phyloP scores from a whole-genome alignment of 148 eudicot genomes.

The Chenopodium suecicum region DNA sequence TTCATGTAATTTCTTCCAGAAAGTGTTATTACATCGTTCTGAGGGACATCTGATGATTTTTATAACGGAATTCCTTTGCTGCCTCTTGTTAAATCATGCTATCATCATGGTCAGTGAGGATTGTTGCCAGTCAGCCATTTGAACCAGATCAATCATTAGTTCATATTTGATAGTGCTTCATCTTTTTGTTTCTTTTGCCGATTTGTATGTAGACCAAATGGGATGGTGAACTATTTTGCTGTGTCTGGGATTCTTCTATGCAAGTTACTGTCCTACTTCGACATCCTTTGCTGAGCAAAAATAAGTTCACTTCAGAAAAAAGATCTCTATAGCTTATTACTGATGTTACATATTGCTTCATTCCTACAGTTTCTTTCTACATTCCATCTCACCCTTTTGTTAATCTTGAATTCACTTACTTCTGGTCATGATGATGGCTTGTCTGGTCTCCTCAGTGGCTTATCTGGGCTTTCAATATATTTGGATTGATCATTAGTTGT shows the following conservation, averaged over 20 bases:
- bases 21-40: constrained; percentile 32
- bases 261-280: constrained; percentile 35
- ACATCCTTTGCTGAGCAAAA: constrained; percentile 37
- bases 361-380: constrained; percentile 37
- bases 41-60: constrained; percentile 29
- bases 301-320: constrained; percentile 47
- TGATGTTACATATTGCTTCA: constrained; percentile 40
- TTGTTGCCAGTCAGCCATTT: constrained; percentile 32
- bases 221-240: constrained; percentile 42
- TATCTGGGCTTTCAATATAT: constrained; percentile 41
- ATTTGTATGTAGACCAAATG: constrained; percentile 34
- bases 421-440: constrained; percentile 36
- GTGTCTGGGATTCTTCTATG: constrained; percentile 37
- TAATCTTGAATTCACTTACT: constrained; percentile 32
- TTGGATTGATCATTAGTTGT: constrained; percentile 47
- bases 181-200: constrained; percentile 40
- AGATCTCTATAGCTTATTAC: constrained; percentile 46
- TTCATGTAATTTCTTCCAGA: constrained; percentile 22
- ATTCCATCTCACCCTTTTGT: constrained; percentile 35
- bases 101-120: constrained; percentile 31
- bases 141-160: constrained; percentile 29
- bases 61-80: constrained; percentile 27
- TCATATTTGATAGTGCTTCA: constrained; percentile 25
- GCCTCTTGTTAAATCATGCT: constrained; percentile 31
- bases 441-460: constrained; percentile 37